Base-by-base conservation (phyloP, 208 protist genomes). In the Acanthamoeba rhysodes region DNA sequence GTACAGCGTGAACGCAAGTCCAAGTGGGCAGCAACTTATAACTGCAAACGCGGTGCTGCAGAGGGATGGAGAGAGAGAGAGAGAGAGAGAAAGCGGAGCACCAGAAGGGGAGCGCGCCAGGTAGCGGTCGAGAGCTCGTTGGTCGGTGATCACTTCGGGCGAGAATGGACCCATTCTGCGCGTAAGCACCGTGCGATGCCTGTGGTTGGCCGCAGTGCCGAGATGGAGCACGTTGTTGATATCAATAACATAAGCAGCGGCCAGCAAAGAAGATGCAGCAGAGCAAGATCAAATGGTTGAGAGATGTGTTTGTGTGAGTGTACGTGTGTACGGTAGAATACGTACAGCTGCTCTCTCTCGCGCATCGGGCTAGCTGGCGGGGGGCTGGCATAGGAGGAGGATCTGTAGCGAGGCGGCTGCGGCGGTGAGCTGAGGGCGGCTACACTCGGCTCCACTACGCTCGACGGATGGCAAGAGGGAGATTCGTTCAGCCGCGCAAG, bases 91-190 rank as follows among this genome's bases (percentile, higher is more conserved):
- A 41, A 1, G 22, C 1, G 29, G 29, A 7, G 34, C 4, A 87
- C 37, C 50, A 57, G 34, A 87, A n/a, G 50, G 78, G 12, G 78
- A 87, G 6, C 45, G n/a, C 41, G 16, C 12, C 9, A 87, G 78
- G 34, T 87, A 87, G 41, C 48, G 48, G 41, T 57, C 34, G 14
- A 87, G 78, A 0, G 78, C 14, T 0, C 45, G 78, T 57, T 57
- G 48, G 24, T 87, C 78, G 41, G 78, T 87, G 50, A 87, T 87
- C 68, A 41, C 68, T 3, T 76, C 68, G 20, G 34, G 68, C 5
- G 57, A 64, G 57, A 64, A 20, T 27, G 57, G 57, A 64, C 20
- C 18, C 57, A 64, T 18, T 27, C 57, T 64, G 57, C 57, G 57
- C 16, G 57, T 64, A 8, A 64, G 57, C 22, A 64, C 57, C 12